Percentiles rank a stretch among this genome's conserved stretches.
phyloP scores from a whole-genome alignment of 1,284 basidiomycete species.

The Violaceomyces palustris region DNA sequence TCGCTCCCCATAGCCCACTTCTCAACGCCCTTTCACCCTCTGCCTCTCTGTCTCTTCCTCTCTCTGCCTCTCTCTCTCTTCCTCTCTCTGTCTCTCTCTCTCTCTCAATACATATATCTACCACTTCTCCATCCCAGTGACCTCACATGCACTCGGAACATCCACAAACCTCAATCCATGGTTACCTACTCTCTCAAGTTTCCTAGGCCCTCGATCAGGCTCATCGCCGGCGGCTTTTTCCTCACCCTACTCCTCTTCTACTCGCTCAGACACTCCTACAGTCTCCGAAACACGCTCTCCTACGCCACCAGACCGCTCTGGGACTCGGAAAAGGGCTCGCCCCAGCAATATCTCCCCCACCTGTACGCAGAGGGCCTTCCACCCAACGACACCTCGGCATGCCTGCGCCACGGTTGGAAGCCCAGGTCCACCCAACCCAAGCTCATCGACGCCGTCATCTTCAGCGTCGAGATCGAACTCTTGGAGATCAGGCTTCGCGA shows the following conservation, averaged over 20 bases:
- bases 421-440: conserved; percentile 1
- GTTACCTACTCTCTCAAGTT: too few relatives aligned
- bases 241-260: conserved; percentile 2
- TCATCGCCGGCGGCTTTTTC: conserved; percentile 1
- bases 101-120: too few relatives aligned
- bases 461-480: conserved; percentile 64
- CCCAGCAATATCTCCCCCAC: conserved; percentile 57
- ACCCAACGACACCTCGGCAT: conserved; percentile 56
- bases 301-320: conserved; percentile 65
- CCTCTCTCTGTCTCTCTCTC: too few relatives aligned
- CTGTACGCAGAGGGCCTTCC: conserved; percentile 60
- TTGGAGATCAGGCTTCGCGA: conserved; percentile 67
- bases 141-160: too few relatives aligned
- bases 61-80: too few relatives aligned
- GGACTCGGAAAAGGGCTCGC: conserved; percentile 54
- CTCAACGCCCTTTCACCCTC: too few relatives aligned
- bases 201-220: too few relatives aligned
- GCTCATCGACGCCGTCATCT: conserved; percentile 20
- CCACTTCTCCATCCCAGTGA: too few relatives aligned
- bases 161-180: too few relatives aligned
- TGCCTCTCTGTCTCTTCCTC: too few relatives aligned
- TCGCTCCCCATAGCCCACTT: too few relatives aligned
- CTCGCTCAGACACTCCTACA: conserved; percentile 9
- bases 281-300: conserved; percentile 40
- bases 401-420: conserved; percentile 61